Evolutionary conservation across 306 rosid species (phyloP).

Genomic region (Luffa aegyptiaca): DNA sequence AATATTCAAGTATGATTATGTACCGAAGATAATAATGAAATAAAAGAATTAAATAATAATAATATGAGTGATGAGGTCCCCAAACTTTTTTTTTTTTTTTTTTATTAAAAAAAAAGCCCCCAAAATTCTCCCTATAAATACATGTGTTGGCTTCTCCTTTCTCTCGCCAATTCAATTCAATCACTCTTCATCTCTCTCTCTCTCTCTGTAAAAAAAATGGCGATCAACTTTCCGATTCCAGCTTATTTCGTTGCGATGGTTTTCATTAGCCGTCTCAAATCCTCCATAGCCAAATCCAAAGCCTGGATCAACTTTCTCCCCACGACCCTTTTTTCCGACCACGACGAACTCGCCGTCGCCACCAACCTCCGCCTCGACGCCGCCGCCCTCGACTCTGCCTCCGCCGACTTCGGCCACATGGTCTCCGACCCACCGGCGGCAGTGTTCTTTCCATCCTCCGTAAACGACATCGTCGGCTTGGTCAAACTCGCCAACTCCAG

Average conservation of each 20-base stretch:
- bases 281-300: conserved; percentile 32
- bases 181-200: background rate
- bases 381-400: conserved; percentile 33
- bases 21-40: background rate
- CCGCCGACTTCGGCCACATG: conserved; percentile 57
- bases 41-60: too few relatives aligned
- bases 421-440: conserved; percentile 32
- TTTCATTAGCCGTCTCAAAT: conserved; percentile 27
- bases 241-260: conserved; percentile 20
- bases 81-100: background rate
- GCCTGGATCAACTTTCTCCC: conserved; percentile 16
- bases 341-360: background rate
- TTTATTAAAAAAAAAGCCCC: too few relatives aligned
- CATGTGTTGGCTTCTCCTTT: background rate
- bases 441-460: conserved; percentile 42
- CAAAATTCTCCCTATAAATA: background rate
- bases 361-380: conserved; percentile 35
- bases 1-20: too few relatives aligned
- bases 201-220: conserved; percentile 24
- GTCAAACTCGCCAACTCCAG: conserved; percentile 34
- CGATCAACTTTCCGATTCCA: conserved; percentile 14
- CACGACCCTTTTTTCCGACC: background rate
- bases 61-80: background rate
- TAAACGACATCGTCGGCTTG: conserved; percentile 29
- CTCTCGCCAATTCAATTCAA: conserved; percentile 4